Evolutionary conservation across 805 yeast species (phyloP), one percentile per base, ranked within the genome.

Genomic region (Citeromyces matritensis): DNA sequence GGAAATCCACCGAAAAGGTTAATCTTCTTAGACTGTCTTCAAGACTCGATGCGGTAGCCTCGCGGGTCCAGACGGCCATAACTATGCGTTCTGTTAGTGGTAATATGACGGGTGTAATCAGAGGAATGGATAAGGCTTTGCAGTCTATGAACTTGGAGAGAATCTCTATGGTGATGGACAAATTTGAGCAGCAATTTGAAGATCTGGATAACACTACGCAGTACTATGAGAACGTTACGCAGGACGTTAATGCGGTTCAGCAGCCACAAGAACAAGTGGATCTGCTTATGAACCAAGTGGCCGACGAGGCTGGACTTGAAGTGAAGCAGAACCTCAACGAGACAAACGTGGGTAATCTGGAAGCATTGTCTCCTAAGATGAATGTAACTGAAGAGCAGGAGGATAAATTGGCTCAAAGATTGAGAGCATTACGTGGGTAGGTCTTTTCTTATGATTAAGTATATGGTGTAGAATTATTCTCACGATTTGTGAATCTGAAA

Each of bases 261-360:
- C 86, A 94, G 4, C 97, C 96, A 5, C 95, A 84, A 50, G 97
- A 88, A 35, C 91, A 86, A 39, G 98, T 88, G 24, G 96, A 91
- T 48, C 69, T 78, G 37, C 60, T 88, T 47, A 69, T 88, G 81
- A 84, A 66, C 47, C 84, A 82, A 51, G 86, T 91, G 10, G 97
- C 97, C 0, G 97, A 88, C 49, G 97, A 88, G 49, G 96, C 95
- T 1, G 99, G 98, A 2, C 61, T 91, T 27, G 97, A 91, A 49
- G 63, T 86, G 60, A 76, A 77, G 44, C 96, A 86, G 44, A 78
- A 83, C 31, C 70, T 93, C 39, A 69, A 70, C 29, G 80, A 72
- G 38, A 72, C 84, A 10, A 59, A 67, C 42, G 69, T 72, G 2
- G 57, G 63, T 5, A 51, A 56, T 8, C 43, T 64, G 10, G 55